Percentiles rank a stretch among this genome's conserved stretches.
phyloP scores from a whole-genome alignment of 2,329 filamentous ascomycete genomes.

The Arthrobotrys iridis region DNA sequence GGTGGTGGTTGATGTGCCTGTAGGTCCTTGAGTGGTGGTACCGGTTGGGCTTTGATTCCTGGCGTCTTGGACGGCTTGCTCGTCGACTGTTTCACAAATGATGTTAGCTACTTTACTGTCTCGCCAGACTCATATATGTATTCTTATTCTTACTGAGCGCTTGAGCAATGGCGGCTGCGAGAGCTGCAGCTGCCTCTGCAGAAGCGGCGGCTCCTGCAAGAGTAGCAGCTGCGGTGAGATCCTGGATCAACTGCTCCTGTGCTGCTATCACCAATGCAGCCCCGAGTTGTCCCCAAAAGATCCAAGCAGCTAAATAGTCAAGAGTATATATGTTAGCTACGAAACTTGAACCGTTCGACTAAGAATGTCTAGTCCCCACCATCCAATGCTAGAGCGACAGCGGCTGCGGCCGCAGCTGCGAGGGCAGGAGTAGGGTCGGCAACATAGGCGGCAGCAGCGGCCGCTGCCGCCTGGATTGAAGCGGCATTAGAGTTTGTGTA shows the following conservation, averaged over 20 bases:
- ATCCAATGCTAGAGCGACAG: neutral
- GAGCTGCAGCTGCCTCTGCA: neutral
- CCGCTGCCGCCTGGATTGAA: neutral
- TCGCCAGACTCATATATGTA: neutral
- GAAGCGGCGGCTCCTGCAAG: neutral
- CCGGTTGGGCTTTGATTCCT: neutral
- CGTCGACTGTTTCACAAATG: neutral
- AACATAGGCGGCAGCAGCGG: neutral
- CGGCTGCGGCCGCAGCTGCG: neutral
- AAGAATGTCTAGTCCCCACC: neutral
- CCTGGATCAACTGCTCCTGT: slow-evolving; percentile 5
- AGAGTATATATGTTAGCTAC: too few species aligned
- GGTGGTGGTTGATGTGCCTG: neutral
- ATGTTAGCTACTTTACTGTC: neutral
- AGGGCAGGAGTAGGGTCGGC: neutral
- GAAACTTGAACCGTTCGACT: too few species aligned
- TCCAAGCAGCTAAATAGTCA: slow-evolving; percentile 6
- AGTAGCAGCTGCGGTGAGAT: neutral
- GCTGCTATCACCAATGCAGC: neutral
- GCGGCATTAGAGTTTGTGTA: neutral
- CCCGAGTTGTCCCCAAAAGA: neutral
- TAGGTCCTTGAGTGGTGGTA: neutral
- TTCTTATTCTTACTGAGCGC: neutral
- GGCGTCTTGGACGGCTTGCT: slow-evolving; percentile 14
- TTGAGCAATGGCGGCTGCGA: neutral